phyloP scores from a whole-genome alignment of 2,329 filamentous ascomycete genomes.

The Venturia oleaginea region DNA sequence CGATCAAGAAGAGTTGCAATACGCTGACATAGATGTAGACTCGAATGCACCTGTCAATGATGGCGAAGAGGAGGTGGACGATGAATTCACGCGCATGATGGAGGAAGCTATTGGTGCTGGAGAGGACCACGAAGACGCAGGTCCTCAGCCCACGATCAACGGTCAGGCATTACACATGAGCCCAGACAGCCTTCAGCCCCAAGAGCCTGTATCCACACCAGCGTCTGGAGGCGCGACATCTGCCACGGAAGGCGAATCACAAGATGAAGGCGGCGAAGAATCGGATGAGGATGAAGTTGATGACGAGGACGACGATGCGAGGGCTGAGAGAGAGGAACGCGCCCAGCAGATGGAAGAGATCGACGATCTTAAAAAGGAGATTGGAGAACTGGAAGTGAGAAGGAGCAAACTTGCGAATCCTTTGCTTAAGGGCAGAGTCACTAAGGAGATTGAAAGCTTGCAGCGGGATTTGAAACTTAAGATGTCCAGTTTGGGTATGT shows the following conservation, averaged over 20 bases:
- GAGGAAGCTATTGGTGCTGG: neutral
- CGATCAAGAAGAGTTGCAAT: constrained; percentile 21
- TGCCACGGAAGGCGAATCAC: constrained; percentile 29
- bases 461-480: constrained; percentile 47
- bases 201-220: constrained; percentile 24
- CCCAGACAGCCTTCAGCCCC: constrained; percentile 21
- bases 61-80: constrained; percentile 26
- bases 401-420: constrained; percentile 37
- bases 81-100: constrained; percentile 24
- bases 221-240: constrained; percentile 18
- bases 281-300: constrained; percentile 32
- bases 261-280: constrained; percentile 36
- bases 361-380: constrained; percentile 43
- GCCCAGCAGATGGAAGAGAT: constrained; percentile 44
- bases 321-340: constrained; percentile 37
- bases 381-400: constrained; percentile 34
- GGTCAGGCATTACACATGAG: constrained; percentile 4
- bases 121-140: neutral
- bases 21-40: constrained; percentile 23
- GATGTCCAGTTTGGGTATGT: constrained; percentile 15
- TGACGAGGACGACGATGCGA: constrained; percentile 39
- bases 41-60: constrained; percentile 36
- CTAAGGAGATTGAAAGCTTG: constrained; percentile 40
- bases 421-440: constrained; percentile 41
- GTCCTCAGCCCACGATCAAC: neutral